Evolutionary conservation across 1,139 yeast genomes (phyloP).

Genomic region (Pneumocystis carinii): DNA sequence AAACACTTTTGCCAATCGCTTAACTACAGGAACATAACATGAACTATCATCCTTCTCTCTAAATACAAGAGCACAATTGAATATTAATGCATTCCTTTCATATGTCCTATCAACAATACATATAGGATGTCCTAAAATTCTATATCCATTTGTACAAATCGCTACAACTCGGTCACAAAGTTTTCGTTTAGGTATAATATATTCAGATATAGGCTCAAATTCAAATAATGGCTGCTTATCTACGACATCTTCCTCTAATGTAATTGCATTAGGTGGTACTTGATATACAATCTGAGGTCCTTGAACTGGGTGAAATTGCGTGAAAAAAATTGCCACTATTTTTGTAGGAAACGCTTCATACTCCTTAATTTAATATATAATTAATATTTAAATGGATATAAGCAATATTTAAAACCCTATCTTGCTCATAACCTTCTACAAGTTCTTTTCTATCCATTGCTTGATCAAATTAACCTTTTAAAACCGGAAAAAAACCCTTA

Average conservation of each 20-base stretch:
- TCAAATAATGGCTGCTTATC: constrained; percentile 41
- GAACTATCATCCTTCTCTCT: constrained; percentile 66
- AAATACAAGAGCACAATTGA: constrained; percentile 85
- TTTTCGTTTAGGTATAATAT: constrained; percentile 84
- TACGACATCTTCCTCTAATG: constrained; percentile 27
- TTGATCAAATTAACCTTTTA: neutral
- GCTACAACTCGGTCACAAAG: constrained; percentile 71
- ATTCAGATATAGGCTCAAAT: constrained; percentile 76
- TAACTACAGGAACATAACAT: constrained; percentile 74
- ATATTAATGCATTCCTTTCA: constrained; percentile 79
- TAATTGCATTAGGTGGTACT: constrained; percentile 57
- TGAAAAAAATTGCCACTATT: constrained; percentile 71
- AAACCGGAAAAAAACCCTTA: neutral
- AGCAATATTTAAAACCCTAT: neutral
- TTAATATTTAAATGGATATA: neutral
- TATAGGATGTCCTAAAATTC: constrained; percentile 85
- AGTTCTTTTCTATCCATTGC: neutral
- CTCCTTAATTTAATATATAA: neutral
- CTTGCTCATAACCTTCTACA: neutral
- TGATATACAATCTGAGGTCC: constrained; percentile 91
- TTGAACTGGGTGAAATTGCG: constrained; percentile 87
- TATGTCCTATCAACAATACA: constrained; percentile 60
- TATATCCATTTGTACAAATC: constrained; percentile 51
- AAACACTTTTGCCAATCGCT: constrained; percentile 77
- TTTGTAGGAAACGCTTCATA: constrained; percentile 32